phyloP scores from a whole-genome alignment of 371 early-diverging fungal species.

The Syncephalastrum sp. region DNA sequence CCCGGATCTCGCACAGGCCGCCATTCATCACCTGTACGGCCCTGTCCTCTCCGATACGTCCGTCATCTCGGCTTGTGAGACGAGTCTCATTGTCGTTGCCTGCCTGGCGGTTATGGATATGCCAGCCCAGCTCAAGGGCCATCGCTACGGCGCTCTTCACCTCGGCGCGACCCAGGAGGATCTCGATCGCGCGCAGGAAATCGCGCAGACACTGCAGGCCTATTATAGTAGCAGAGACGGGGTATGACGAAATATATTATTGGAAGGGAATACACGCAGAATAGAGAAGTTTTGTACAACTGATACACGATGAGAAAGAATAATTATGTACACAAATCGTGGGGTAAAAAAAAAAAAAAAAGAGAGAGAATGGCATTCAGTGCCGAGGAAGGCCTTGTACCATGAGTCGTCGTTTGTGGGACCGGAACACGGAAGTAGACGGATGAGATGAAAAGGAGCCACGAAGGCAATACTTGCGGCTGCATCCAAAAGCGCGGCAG shows the following conservation, averaged over 20 bases:
- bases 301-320: too few relatives aligned
- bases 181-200: conserved; percentile 11
- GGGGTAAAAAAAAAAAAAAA: too few relatives aligned
- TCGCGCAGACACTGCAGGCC: conserved; percentile 10
- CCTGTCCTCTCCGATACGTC: conserved; percentile 26
- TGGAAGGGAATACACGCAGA: too few relatives aligned
- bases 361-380: too few relatives aligned
- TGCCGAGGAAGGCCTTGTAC: too few relatives aligned
- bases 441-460: too few relatives aligned
- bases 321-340: too few relatives aligned
- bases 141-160: conserved; percentile 36
- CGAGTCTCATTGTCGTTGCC: conserved; percentile 32
- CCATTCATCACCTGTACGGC: conserved; percentile 38
- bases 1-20: conserved; percentile 39
- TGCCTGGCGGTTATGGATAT: conserved; percentile 25
- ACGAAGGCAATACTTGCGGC: too few relatives aligned
- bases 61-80: conserved; percentile 28
- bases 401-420: too few relatives aligned
- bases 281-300: not conserved
- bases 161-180: conserved; percentile 31
- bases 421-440: too few relatives aligned
- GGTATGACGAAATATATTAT: not conserved
- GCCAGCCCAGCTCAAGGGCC: conserved; percentile 33
- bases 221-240: conserved; percentile 2
- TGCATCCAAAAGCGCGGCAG: conserved; percentile 4